Evolutionary conservation across 306 rosid genomes (phyloP).

Genomic region (Cicer pinnatifidum): DNA sequence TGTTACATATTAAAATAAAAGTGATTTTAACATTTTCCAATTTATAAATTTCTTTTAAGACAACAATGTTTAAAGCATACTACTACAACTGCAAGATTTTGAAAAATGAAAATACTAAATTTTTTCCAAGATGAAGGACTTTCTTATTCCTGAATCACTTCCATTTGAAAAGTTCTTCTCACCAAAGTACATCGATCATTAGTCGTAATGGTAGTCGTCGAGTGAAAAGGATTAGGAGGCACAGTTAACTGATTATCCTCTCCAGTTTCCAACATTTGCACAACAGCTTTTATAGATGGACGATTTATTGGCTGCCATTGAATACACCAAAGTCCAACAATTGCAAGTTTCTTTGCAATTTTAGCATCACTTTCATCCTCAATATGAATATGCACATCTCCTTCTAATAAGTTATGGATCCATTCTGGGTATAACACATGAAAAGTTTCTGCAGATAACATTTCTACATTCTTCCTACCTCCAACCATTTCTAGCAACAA

Average conservation of each 20-base stretch:
- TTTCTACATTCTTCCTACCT: constrained; percentile 29
- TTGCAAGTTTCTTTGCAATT: constrained; percentile 29
- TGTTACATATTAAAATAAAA: no score
- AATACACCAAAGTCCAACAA: constrained; percentile 33
- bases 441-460: not conserved
- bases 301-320: constrained; percentile 13
- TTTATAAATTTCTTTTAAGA: no score
- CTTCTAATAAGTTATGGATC: constrained; percentile 24
- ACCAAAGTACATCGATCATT: not conserved
- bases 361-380: not conserved
- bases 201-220: not conserved
- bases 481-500: constrained; percentile 31
- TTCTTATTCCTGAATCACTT: constrained; percentile 5
- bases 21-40: no score
- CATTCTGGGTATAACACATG: constrained; percentile 21
- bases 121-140: no score
- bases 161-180: not conserved
- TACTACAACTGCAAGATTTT: no score
- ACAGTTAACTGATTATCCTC: not conserved
- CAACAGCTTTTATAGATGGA: not conserved
- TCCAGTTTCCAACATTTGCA: not conserved
- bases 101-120: no score
- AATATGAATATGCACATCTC: not conserved
- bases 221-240: constrained; percentile 20
- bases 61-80: no score